These are phyloP conservation scores for Atkinsonella hypoxylon DNA, from an alignment of 2,329 filamentous ascomycete species.

Conservation along the genomic window DNA sequence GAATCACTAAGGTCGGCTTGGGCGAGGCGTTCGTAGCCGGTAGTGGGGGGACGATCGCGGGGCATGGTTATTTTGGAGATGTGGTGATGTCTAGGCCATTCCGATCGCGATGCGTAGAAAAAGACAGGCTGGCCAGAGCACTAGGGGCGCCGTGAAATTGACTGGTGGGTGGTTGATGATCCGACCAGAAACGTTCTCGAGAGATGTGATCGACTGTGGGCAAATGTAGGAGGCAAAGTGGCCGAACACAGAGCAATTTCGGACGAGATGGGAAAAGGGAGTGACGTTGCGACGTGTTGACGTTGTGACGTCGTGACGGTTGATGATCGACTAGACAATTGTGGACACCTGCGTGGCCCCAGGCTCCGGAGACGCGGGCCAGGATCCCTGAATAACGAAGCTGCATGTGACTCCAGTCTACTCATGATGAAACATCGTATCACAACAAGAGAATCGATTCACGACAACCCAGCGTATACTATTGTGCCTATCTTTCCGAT, in stretches of 20 bases:
- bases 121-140: background rate
- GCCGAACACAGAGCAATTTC: background rate
- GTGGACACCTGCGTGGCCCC: no score
- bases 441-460: no score
- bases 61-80: constrained; percentile 37
- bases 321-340: no score
- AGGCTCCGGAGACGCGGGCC: no score
- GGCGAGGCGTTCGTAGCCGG: constrained; percentile 74
- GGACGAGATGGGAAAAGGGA: background rate
- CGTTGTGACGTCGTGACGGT: no score
- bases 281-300: no score
- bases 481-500: background rate
- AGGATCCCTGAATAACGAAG: no score
- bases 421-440: background rate
- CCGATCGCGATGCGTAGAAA: background rate
- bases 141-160: background rate
- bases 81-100: constrained; percentile 3
- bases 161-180: no score
- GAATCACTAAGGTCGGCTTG: constrained; percentile 70
- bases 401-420: no score
- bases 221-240: no score
- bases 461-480: background rate
- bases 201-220: no score
- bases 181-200: no score
- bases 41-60: constrained; percentile 57